Conservation (phyloP, 495 filamentous ascomycete species). For the Barbatosphaeria neglecta region DNA sequence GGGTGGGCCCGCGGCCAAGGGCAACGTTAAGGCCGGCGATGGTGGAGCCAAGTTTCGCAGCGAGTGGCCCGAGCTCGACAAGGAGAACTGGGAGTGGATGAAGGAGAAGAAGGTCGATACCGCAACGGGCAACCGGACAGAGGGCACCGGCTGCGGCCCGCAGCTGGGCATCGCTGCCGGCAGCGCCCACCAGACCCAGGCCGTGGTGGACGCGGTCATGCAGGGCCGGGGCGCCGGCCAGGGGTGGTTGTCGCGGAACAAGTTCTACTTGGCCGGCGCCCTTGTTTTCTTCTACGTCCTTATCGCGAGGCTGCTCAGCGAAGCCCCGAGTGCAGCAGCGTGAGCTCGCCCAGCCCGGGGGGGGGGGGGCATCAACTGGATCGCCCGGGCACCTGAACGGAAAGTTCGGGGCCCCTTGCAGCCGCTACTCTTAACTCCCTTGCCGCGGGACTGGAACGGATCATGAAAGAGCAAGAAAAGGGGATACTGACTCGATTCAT, state of each 20-base stretch:
- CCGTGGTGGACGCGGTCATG: slow-evolving; percentile 62
- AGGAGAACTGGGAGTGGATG: slow-evolving; percentile 93
- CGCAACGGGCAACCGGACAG: slow-evolving; percentile 52
- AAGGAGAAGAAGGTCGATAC: slow-evolving; percentile 68
- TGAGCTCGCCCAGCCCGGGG: neutral
- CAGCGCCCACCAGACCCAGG: slow-evolving; percentile 61
- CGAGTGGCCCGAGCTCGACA: slow-evolving; percentile 85
- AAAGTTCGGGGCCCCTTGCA: too few species aligned
- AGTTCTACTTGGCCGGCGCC: slow-evolving; percentile 54
- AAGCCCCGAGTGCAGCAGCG: slow-evolving; percentile 6
- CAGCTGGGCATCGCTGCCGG: slow-evolving; percentile 55
- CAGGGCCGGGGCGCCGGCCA: slow-evolving; percentile 68
- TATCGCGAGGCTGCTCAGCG: slow-evolving; percentile 57
- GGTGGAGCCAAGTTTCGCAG: slow-evolving; percentile 78
- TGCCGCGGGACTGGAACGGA: too few species aligned
- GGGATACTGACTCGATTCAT: too few species aligned
- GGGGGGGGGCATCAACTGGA: too few species aligned
- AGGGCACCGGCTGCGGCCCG: slow-evolving; percentile 48
- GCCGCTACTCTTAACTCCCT: too few species aligned
- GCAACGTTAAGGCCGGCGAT: slow-evolving; percentile 61
- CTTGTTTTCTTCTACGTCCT: slow-evolving; percentile 69
- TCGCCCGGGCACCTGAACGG: too few species aligned
- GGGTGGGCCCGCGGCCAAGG: slow-evolving; percentile 26
- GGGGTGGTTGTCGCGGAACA: slow-evolving; percentile 69
- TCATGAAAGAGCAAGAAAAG: too few species aligned